phyloP scores from a whole-genome alignment of 2,329 filamentous ascomycete genomes.

The Epichloe coenophiala region DNA sequence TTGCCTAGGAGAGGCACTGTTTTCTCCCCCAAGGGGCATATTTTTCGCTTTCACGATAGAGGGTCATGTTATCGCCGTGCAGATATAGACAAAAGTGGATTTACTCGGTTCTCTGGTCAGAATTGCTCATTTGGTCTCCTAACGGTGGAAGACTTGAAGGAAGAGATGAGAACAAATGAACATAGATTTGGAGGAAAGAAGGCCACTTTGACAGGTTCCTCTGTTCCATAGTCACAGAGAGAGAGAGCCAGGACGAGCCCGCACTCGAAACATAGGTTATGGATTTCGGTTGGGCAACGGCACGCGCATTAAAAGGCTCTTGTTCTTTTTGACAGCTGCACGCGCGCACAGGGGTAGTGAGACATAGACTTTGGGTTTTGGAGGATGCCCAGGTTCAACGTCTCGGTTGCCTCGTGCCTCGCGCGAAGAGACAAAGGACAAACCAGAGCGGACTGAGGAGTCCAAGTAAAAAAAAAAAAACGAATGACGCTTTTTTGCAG shows the following conservation, averaged over 20 bases:
- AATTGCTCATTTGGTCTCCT: slow-evolving; percentile 21
- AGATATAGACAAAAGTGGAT: slow-evolving; percentile 53
- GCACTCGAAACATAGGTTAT: slow-evolving; percentile 23
- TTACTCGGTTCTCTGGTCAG: slow-evolving; percentile 44
- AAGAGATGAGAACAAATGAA: slow-evolving; percentile 16
- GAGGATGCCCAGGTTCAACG: background rate
- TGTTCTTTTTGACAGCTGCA: slow-evolving; percentile 13
- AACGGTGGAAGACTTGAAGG: slow-evolving; percentile 16
- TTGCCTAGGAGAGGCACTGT: slow-evolving; percentile 22
- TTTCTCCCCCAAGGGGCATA: slow-evolving; percentile 19
- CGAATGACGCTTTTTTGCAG: background rate
- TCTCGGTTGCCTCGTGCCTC: slow-evolving; percentile 8
- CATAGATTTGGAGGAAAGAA: slow-evolving; percentile 19
- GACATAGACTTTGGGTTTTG: background rate
- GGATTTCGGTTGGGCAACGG: slow-evolving; percentile 22
- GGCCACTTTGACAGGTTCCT: slow-evolving; percentile 21
- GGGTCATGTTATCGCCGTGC: slow-evolving; percentile 32
- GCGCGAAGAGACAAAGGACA: slow-evolving; percentile 13
- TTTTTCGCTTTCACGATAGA: slow-evolving; percentile 29
- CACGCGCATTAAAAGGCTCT: slow-evolving; percentile 15
- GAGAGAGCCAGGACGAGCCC: slow-evolving; percentile 23
- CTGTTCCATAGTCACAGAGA: slow-evolving; percentile 15
- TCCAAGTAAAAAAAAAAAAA: slow-evolving; percentile 21
- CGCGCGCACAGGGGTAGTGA: background rate
- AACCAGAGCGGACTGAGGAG: slow-evolving; percentile 29